phyloP scores from a whole-genome alignment of 345 rosid genomes.

The Passiflora organensis region DNA sequence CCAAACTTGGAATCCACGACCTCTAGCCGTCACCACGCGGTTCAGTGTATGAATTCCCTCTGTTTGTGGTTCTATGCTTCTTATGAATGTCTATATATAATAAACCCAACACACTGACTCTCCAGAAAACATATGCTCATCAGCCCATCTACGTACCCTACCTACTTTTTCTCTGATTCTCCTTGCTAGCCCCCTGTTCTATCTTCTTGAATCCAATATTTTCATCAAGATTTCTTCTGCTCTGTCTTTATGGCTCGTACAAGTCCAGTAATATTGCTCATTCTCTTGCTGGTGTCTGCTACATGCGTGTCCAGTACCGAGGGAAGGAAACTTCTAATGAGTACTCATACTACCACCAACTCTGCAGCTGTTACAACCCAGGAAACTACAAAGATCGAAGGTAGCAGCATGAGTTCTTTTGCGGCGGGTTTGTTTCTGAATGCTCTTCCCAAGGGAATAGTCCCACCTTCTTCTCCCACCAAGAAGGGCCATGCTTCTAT shows the following conservation, averaged over 20 bases:
- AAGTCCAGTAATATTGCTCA: slow-evolving; percentile 14
- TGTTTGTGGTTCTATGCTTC: background rate
- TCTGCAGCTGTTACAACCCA: background rate
- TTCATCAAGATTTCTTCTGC: background rate
- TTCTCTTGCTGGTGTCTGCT: slow-evolving; percentile 28
- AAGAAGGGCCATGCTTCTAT: slow-evolving; percentile 54
- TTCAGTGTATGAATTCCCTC: background rate
- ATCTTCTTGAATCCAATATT: background rate
- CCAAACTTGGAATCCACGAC: slow-evolving; percentile 16
- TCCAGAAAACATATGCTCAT: too few relatives aligned
- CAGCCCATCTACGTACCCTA: background rate
- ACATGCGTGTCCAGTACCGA: slow-evolving; percentile 24
- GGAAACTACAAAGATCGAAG: slow-evolving; percentile 4
- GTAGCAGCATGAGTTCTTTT: slow-evolving; percentile 10
- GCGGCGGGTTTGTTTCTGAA: slow-evolving; percentile 34
- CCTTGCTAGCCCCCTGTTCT: too few relatives aligned
- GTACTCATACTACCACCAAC: slow-evolving; percentile 4
- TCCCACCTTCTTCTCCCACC: slow-evolving; percentile 60
- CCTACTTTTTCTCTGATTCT: background rate
- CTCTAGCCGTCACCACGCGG: slow-evolving; percentile 10
- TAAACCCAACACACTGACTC: too few relatives aligned
- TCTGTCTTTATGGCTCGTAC: slow-evolving; percentile 42
- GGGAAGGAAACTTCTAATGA: slow-evolving; percentile 42
- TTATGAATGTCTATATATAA: background rate
- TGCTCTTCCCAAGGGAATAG: slow-evolving; percentile 58